Percentiles rank a stretch among this genome's conserved stretches.
These are phyloP conservation scores for Trametes sp. DNA, from an alignment of 1,284 basidiomycete species.

Conservation along the genomic window DNA sequence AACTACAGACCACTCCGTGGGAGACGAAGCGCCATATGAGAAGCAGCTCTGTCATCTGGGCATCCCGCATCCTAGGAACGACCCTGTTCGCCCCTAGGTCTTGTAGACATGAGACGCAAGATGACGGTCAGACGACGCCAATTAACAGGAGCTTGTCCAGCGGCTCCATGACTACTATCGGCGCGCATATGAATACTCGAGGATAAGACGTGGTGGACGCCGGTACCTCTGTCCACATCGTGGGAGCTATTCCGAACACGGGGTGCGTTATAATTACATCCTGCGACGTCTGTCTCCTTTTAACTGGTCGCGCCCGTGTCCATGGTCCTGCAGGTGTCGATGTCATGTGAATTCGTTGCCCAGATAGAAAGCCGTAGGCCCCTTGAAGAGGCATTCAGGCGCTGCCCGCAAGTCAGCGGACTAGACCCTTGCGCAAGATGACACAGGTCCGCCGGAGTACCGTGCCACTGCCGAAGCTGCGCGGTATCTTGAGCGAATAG, in stretches of 20 bases:
- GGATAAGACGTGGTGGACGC: neutral
- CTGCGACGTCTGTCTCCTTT: slow-evolving; percentile 2
- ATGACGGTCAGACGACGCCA: slow-evolving; percentile 1
- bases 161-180: slow-evolving; percentile 2
- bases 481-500: neutral
- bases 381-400: slow-evolving; percentile 12
- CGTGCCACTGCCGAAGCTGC: slow-evolving; percentile 7
- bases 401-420: slow-evolving; percentile 12
- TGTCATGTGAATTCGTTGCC: slow-evolving; percentile 13
- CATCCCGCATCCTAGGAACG: neutral
- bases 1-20: slow-evolving; percentile 10
- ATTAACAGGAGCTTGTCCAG: slow-evolving; percentile 1
- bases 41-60: neutral
- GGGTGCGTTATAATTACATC: slow-evolving; percentile 15
- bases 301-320: slow-evolving; percentile 3
- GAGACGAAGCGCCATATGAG: slow-evolving; percentile 17
- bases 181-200: neutral
- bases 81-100: neutral
- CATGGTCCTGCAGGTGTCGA: neutral
- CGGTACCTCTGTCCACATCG: slow-evolving; percentile 5
- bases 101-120: neutral
- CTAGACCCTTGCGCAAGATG: slow-evolving; percentile 1
- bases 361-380: neutral
- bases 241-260: slow-evolving; percentile 16
- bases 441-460: neutral